Evolutionary conservation across 1,139 yeast genomes (phyloP).

Genomic region (Lodderomyces jiufengensis): DNA sequence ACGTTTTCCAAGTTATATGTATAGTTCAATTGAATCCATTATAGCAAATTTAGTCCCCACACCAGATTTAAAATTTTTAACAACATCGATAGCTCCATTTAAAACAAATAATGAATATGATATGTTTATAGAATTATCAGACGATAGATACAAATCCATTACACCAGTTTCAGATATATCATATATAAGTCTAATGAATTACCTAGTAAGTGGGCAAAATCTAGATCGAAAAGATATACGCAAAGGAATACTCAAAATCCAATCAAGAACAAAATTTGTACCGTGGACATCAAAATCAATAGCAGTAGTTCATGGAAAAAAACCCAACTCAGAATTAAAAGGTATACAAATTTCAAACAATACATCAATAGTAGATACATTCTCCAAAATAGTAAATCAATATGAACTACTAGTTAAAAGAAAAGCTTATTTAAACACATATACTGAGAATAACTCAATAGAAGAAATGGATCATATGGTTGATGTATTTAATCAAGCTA

Average conservation of each 20-base stretch:
- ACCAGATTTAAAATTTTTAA: slow-evolving; percentile 83
- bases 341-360: slow-evolving; percentile 82
- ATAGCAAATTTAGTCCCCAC: slow-evolving; percentile 82
- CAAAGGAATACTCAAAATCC: slow-evolving; percentile 74
- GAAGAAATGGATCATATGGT: slow-evolving; percentile 46
- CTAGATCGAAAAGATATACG: slow-evolving; percentile 74
- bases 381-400: slow-evolving; percentile 67
- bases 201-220: slow-evolving; percentile 57
- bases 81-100: slow-evolving; percentile 87
- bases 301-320: slow-evolving; percentile 73
- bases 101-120: slow-evolving; percentile 73
- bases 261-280: slow-evolving; percentile 74
- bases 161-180: slow-evolving; percentile 16
- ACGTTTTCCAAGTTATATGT: slow-evolving; percentile 89
- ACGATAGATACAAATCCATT: slow-evolving; percentile 77
- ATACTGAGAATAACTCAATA: slow-evolving; percentile 51
- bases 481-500: slow-evolving; percentile 76
- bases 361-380: slow-evolving; percentile 63
- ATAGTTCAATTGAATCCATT: slow-evolving; percentile 80
- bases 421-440: slow-evolving; percentile 82
- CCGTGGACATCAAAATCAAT: slow-evolving; percentile 86
- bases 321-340: slow-evolving; percentile 55
- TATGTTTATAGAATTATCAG: slow-evolving; percentile 75
- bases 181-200: slow-evolving; percentile 71
- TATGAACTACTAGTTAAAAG: slow-evolving; percentile 78